Conservation (phyloP, 1,139 yeast genomes). For the Groenewaldozyma auringiensis region DNA sequence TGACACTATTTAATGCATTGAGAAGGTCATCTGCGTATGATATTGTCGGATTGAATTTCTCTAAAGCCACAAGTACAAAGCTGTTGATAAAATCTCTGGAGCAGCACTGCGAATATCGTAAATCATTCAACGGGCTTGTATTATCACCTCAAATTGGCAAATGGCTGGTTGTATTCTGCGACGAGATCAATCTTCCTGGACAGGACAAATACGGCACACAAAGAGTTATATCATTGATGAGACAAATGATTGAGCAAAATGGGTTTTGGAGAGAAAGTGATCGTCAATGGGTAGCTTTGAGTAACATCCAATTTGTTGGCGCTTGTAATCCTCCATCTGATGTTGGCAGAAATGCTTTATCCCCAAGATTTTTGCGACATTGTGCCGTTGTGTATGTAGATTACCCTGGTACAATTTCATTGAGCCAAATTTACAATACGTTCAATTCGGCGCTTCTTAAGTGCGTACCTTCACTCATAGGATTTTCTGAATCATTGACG, state of each 20-base stretch:
- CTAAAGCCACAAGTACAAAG: slow-evolving; percentile 68
- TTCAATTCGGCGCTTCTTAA: slow-evolving; percentile 54
- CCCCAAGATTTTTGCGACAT: slow-evolving; percentile 64
- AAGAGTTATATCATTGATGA: slow-evolving; percentile 59
- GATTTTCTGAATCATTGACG: slow-evolving; percentile 48
- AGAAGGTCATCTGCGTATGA: slow-evolving; percentile 52
- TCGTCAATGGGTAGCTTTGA: slow-evolving; percentile 59
- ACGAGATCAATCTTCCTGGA: slow-evolving; percentile 81
- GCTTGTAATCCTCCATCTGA: slow-evolving; percentile 91
- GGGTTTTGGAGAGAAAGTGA: slow-evolving; percentile 72
- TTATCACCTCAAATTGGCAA: slow-evolving; percentile 61
- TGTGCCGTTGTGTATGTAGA: slow-evolving; percentile 65
- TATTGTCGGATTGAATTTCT: slow-evolving; percentile 67
- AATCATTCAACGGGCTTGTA: slow-evolving; percentile 43
- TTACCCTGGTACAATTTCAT: slow-evolving; percentile 63
- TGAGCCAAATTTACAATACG: slow-evolving; percentile 58
- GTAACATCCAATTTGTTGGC: slow-evolving; percentile 74
- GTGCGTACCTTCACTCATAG: slow-evolving; percentile 54
- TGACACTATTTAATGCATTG: slow-evolving; percentile 71
- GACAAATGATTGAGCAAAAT: slow-evolving; percentile 63
- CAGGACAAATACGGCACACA: slow-evolving; percentile 73
- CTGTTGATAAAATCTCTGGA: slow-evolving; percentile 59
- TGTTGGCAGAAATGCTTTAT: slow-evolving; percentile 58
- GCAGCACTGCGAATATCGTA: slow-evolving; percentile 60
- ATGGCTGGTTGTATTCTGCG: slow-evolving; percentile 83